Conservation (phyloP, 306 rosid species). For the Ceratonia siliqua region DNA sequence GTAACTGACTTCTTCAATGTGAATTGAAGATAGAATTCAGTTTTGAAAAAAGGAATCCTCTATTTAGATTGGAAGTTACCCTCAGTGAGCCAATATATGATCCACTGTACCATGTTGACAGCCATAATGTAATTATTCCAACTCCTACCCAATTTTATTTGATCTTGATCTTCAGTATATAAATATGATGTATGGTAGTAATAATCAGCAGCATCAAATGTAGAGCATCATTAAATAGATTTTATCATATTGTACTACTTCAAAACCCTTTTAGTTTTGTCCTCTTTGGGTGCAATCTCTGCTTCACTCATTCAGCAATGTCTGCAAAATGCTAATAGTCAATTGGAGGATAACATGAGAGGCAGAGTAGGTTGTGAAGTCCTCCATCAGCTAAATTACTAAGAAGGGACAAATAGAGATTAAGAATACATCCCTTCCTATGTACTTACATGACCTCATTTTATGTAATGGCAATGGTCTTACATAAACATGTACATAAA, state of each 20-base stretch:
- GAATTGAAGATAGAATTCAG: neutral
- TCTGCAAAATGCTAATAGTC: neutral
- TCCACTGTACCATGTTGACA: neutral
- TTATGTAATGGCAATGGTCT: neutral
- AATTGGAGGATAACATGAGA: neutral
- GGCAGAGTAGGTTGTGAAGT: neutral
- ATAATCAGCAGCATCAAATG: neutral
- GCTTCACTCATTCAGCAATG: neutral
- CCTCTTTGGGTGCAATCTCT: conserved; percentile 11
- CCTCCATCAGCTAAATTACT: conserved; percentile 24
- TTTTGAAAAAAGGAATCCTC: neutral
- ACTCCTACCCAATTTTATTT: neutral
- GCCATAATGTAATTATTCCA: conserved; percentile 5
- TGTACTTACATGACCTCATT: conserved; percentile 17
- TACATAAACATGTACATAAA: conserved; percentile 17
- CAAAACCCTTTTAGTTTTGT: conserved; percentile 7
- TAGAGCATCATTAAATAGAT: neutral
- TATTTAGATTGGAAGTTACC: neutral
- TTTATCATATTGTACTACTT: neutral
- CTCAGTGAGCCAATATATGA: neutral
- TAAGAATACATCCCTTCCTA: neutral
- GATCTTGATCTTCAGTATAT: neutral
- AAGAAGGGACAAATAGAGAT: conserved; percentile 37
- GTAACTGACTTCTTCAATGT: neutral
- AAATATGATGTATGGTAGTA: neutral